Base-by-base conservation (phyloP, 805 yeast species). In the Ogataea pini region DNA sequence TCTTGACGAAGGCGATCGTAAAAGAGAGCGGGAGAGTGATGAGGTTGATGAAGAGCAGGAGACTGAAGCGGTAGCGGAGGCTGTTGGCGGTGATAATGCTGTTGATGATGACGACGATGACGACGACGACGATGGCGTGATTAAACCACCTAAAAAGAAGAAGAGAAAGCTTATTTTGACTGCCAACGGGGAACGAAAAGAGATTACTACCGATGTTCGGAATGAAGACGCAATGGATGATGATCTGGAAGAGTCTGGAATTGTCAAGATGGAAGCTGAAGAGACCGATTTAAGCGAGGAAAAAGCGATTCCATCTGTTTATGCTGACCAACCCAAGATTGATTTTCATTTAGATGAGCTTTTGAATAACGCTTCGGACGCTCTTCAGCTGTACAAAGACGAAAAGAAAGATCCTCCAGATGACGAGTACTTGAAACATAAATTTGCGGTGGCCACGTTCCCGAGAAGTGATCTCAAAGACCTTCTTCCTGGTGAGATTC, bases 361-460 rank as follows among this genome's bases (percentile, higher is more conserved):
- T 39, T 24, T 59, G 37, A 45, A 57, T 12, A 50, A 59, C 12
- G 60, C 61, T 5, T 34, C 48, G 12, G 54, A 57, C 9, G 47
- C 47, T 10, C 49, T 65, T 37, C 50, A 55, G 19, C 46, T 65
- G 31, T 65, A 54, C 32, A 55, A 62, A 27, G 75, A 80, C 40
- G 86, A 86, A 1, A 62, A 80, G 17, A 76, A 80, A 14, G 80
- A 80, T n/a, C 89, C 89, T 6, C 82, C 79, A 36, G 49, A 48
- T 17, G 60, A 57, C 34, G 96, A 87, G 40, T 88, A 78, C 58
- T 65, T 86, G 49, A 86, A 86, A 61, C 76, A 75, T 55, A 86
- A 85, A 63, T 89, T 83, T 59, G 96, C 87, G 3, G 99, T 94
- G 13, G 87, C 94, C 0, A 82, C 91, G n/a, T 94, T 82, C 63